Evolutionary conservation across 2,329 filamentous ascomycete genomes (phyloP).

Genomic region (Phaeosphaeriaceae sp.): DNA sequence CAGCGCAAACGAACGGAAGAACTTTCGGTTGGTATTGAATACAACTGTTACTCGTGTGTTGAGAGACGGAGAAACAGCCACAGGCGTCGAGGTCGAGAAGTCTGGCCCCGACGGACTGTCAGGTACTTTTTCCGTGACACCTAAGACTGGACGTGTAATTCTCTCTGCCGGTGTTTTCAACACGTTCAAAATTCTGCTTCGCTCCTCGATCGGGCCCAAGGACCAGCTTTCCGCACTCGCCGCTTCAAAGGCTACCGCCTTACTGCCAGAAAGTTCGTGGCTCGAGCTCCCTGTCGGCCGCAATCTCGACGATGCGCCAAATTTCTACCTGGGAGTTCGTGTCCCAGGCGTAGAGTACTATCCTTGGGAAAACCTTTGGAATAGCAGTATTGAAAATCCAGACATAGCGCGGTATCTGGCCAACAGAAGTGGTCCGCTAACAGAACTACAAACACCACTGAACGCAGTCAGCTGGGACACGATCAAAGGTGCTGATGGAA

Average conservation of each 20-base stretch:
- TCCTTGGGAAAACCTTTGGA: conserved; percentile 65
- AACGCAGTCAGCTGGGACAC: conserved; percentile 67
- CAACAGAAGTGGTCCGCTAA: conserved; percentile 60
- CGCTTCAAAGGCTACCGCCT: conserved; percentile 45
- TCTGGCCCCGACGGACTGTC: conserved; percentile 53
- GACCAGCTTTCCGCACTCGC: conserved; percentile 48
- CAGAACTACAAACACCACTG: conserved; percentile 67
- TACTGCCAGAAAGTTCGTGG: conserved; percentile 49
- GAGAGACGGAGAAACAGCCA: neutral
- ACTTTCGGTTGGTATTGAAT: conserved; percentile 69
- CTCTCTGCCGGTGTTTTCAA: conserved; percentile 70
- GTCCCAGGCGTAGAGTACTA: conserved; percentile 55
- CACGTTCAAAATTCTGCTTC: conserved; percentile 68
- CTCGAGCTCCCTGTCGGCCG: conserved; percentile 54
- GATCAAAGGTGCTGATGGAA: conserved; percentile 60
- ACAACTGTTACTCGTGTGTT: conserved; percentile 49
- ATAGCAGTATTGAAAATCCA: conserved; percentile 41
- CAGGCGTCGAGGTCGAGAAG: neutral
- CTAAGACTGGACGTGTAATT: conserved; percentile 66
- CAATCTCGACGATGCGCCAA: conserved; percentile 49
- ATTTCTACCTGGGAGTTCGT: conserved; percentile 5
- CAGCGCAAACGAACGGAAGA: conserved; percentile 60
- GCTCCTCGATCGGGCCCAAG: conserved; percentile 68
- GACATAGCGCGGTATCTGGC: conserved; percentile 47
- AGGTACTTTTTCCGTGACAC: conserved; percentile 65